These are phyloP conservation scores for Aspergillus sp. DNA, from an alignment of 2,329 filamentous ascomycete species.

Conservation along the genomic window DNA sequence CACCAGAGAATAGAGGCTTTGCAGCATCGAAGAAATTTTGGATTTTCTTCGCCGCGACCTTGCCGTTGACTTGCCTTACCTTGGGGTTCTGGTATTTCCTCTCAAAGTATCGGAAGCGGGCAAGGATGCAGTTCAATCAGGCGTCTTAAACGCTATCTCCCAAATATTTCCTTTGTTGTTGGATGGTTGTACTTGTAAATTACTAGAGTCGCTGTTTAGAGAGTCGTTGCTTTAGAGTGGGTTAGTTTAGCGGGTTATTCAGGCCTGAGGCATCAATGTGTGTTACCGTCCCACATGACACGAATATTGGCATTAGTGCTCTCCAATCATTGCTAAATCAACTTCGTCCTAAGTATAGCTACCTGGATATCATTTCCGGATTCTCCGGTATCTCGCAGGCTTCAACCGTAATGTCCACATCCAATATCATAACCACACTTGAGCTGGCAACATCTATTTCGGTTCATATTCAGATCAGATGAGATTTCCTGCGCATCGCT, in stretches of 20 bases:
- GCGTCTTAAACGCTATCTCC: neutral
- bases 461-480: too few species aligned
- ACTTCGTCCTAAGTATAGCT: neutral
- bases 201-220: neutral
- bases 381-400: too few species aligned
- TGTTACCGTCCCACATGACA: neutral
- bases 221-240: neutral
- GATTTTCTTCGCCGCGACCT: conserved; percentile 18
- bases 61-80: conserved; percentile 17
- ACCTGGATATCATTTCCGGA: too few species aligned
- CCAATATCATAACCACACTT: too few species aligned
- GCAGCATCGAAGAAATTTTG: conserved; percentile 19
- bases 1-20: conserved; percentile 4
- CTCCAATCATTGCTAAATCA: neutral
- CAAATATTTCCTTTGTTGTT: neutral
- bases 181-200: neutral
- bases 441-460: too few species aligned
- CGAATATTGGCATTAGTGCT: neutral
- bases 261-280: neutral
- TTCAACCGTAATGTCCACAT: too few species aligned
- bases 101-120: neutral
- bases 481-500: too few species aligned
- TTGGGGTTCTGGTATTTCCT: conserved; percentile 15
- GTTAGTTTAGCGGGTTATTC: too few species aligned
- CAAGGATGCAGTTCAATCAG: neutral